A percentile compares a stretch with the other conserved stretches of the same genome.
Evolutionary conservation across 1,139 yeast species (phyloP).

Genomic region (Zygoascus hellenicus): DNA sequence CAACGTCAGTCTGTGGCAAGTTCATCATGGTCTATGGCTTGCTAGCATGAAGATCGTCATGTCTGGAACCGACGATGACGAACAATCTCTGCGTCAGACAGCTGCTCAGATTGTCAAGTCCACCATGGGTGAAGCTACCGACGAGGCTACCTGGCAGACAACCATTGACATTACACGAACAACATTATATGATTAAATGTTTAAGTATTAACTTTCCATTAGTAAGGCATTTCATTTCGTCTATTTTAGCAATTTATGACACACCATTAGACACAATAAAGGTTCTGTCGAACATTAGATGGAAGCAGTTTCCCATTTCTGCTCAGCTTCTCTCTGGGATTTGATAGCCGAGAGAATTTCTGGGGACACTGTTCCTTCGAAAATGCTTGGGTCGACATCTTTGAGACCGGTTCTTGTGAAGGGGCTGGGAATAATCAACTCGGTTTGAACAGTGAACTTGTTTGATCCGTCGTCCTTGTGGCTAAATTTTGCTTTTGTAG

Average conservation of each 20-base stretch:
- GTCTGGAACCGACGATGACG: conserved; percentile 33
- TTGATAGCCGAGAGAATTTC: conserved; percentile 56
- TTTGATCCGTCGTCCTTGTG: conserved; percentile 16
- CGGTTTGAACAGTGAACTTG: conserved; percentile 47
- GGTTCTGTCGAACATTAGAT: too few relatives aligned
- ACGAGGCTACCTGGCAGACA: conserved; percentile 33
- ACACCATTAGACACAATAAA: too few relatives aligned
- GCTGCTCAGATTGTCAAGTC: conserved; percentile 30
- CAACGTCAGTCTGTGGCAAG: conserved; percentile 39
- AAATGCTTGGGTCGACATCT: conserved; percentile 51
- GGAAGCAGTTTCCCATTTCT: conserved; percentile 15
- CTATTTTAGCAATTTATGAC: too few relatives aligned
- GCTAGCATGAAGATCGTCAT: conserved; percentile 35
- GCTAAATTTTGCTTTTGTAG: conserved; percentile 41
- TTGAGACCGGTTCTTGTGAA: conserved; percentile 56
- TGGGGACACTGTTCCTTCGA: conserved; percentile 48
- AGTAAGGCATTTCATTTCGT: neutral
- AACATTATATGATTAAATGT: conserved; percentile 11
- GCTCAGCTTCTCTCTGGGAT: conserved; percentile 59
- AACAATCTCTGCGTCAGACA: conserved; percentile 29
- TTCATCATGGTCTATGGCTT: conserved; percentile 39
- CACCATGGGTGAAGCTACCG: conserved; percentile 25
- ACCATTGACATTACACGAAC: conserved; percentile 35
- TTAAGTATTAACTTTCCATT: neutral
- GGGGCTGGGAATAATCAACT: conserved; percentile 39